phyloP scores from a whole-genome alignment of 78 protist genomes.

The Isochrysis galbana region DNA sequence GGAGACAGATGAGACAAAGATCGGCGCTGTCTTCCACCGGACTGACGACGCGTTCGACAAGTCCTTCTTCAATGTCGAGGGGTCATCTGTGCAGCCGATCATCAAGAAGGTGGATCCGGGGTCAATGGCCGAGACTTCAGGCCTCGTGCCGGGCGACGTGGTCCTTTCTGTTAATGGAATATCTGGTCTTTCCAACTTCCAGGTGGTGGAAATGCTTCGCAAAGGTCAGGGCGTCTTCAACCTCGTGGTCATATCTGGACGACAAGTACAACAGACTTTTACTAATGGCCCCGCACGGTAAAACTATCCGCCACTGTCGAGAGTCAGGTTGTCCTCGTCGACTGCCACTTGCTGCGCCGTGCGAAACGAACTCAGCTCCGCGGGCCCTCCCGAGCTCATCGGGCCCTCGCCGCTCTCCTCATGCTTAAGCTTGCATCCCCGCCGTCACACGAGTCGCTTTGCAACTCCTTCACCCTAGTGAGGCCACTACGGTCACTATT shows the following conservation, averaged over 20 bases:
- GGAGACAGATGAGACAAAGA: neutral
- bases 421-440: too few relatives aligned
- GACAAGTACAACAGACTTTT: neutral
- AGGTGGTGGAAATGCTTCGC: constrained; percentile 30
- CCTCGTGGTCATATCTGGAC: neutral
- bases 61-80: constrained; percentile 3
- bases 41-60: neutral
- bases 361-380: too few relatives aligned
- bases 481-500: too few relatives aligned
- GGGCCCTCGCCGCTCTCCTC: too few relatives aligned
- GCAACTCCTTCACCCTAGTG: too few relatives aligned
- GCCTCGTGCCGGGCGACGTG: constrained; percentile 2
- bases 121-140: neutral
- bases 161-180: neutral
- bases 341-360: too few relatives aligned
- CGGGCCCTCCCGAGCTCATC: too few relatives aligned
- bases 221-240: neutral
- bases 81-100: neutral
- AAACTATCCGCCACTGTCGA: too few relatives aligned
- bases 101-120: constrained; percentile 16
- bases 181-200: neutral
- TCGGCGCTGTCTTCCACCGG: constrained; percentile 23
- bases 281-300: too few relatives aligned
- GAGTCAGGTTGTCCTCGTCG: too few relatives aligned
- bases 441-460: too few relatives aligned